These are phyloP conservation scores for Amanita muscaria DNA, from an alignment of 768 basidiomycete species.

Conservation along the genomic window DNA sequence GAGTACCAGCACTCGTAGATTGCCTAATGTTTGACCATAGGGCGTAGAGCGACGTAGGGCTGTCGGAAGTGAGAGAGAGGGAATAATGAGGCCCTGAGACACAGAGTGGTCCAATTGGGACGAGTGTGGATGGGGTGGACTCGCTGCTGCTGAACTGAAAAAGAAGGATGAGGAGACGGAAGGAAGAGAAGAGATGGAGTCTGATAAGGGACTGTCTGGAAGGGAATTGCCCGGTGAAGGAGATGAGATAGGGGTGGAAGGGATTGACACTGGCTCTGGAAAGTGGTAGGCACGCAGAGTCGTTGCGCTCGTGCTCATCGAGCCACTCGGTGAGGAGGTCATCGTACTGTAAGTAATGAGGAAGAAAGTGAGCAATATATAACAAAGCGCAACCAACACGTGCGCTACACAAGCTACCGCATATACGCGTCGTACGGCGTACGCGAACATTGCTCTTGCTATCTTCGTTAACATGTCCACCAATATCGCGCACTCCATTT, in stretches of 20 bases:
- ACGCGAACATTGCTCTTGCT: too few species aligned
- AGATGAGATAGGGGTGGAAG: not conserved
- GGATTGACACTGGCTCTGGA: not conserved
- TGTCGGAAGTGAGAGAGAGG: constrained; percentile 54
- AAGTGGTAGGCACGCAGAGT: constrained; percentile 1
- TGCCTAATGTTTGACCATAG: constrained; percentile 61
- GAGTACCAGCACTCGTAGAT: constrained; percentile 48
- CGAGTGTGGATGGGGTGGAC: constrained; percentile 40
- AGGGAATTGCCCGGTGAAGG: constrained; percentile 27
- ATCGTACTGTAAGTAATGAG: not conserved
- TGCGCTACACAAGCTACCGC: not conserved
- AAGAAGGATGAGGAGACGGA: constrained; percentile 71
- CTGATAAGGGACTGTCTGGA: constrained; percentile 52
- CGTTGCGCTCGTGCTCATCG: not conserved
- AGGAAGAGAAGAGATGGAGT: constrained; percentile 60
- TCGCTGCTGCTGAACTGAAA: constrained; percentile 66
- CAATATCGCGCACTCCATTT: too few species aligned
- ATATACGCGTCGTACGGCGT: too few species aligned
- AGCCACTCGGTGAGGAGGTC: not conserved
- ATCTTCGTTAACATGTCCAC: too few species aligned
- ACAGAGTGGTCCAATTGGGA: constrained; percentile 22
- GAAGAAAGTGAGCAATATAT: too few species aligned
- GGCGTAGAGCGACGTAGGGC: constrained; percentile 56
- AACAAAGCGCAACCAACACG: too few species aligned
- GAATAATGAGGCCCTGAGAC: constrained; percentile 57